Evolutionary conservation across 805 yeast genomes (phyloP), one percentile per base, ranked within the genome.

Genomic region (Ogataea chonburiensis): DNA sequence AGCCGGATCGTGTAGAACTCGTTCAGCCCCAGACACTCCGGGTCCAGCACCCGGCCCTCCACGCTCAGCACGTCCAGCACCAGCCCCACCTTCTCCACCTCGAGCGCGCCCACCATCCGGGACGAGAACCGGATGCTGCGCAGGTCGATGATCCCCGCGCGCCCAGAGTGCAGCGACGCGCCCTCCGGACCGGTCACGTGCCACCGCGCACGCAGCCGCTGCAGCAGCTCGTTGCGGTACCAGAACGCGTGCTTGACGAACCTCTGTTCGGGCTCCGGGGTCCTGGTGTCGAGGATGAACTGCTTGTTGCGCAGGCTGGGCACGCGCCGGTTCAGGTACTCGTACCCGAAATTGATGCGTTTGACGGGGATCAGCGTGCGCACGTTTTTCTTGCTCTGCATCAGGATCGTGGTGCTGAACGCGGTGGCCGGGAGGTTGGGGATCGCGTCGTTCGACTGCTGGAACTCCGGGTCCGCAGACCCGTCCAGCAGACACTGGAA

Each of bases 241-340:
- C 98, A 91, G 58, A 88, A 93, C 2, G 75, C 63, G 43, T 78
- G 80, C 38, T 77, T 68, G 61, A 77, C 73, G 35, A 67, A 72
- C 28, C 49, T 49, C 22, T 73, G 80, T 42, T 84, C 86, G 7
- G 75, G 78, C 31, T 68, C 73, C 0, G 75, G 66, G 5, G 74
- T 64, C 42, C 64, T 73, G 42, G 68, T 64, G 50, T 76, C 81
- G 21, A 77, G 70, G 13, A 86, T 69, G 53, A 77, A 84, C 60
- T 88, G 96, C 43, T 77, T 77, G 22, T 77, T 71, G 15, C 82
- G 60, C 22, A 86, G 61, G 21, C 84, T 79, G 14, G 96, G 96
- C 17, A 89, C 79, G 0, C 77, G 70, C 26, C 59, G 57, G 5
- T 61, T 54, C n/a, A 77, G 53, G 12, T 69, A 66, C 13, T 67